Evolutionary conservation across 305 asterid species (phyloP), one percentile per base, ranked within the genome.

Genomic region (Vinca major): DNA sequence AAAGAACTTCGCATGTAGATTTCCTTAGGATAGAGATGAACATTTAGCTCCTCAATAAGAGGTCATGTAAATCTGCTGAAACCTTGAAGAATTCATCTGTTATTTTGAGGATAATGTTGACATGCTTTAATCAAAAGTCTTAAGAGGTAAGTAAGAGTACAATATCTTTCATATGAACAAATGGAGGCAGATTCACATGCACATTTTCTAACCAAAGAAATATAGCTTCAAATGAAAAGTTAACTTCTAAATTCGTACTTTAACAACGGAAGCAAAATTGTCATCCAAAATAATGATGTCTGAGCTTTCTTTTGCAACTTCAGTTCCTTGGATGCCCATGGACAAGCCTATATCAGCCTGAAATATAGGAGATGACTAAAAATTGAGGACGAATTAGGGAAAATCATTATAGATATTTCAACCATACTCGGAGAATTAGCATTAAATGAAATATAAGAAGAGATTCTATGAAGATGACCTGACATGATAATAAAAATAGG

Each of bases 241-340:
- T 48, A 63, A 13, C 66, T 61, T 71, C 53, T 47, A 45, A 58
- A 74, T 62, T 73, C 88, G 73, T 45, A 86, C 97, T 88, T 91
- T 89, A 53, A 91, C 97, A 62, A 91, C 96, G 54, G 97, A 85
- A 80, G 97, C 95, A 73, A 91, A 91, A 77, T 91, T 88, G 74
- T 91, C 97, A 70, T 89, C 97, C 78, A 91, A 82, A 75, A 91
- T 91, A 66, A 91, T 89, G 81, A 91, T 91, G 83, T 91, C 97
- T 0, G 97, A 91, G 88, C 96, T 91, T 79, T 91, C 96, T 81
- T 91, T 91, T 63, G 96, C 97, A 66, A 91, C 97, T 85, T 91
- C 97, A 71, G 97, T 91, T 80, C 97, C 97, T 86, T 87, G 93
- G 72, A 91, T 91, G 65, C 97, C 97, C 97, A 91, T 91, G 67